Percentiles rank a stretch among this genome's conserved stretches.
phyloP scores from a whole-genome alignment of 768 basidiomycete species.

The Russula dissimulans region DNA sequence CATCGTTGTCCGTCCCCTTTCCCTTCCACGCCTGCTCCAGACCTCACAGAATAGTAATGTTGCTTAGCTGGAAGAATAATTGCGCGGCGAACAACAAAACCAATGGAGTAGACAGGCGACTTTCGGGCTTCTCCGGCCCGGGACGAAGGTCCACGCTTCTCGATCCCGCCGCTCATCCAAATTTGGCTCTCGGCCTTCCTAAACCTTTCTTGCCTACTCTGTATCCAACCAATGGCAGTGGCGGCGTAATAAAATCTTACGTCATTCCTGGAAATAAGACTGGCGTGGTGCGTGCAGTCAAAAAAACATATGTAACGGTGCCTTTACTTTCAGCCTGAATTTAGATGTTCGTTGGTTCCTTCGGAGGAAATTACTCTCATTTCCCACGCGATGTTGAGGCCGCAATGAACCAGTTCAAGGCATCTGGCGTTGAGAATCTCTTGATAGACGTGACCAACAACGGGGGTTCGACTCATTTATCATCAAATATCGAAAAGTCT shows the following conservation, averaged over 20 bases:
- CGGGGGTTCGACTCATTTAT: constrained; percentile 34
- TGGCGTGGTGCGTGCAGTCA: constrained; percentile 39
- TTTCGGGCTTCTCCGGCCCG: neutral
- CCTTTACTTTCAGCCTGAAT: neutral
- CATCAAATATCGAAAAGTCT: neutral
- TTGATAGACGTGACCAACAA: constrained; percentile 56
- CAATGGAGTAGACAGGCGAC: constrained; percentile 42
- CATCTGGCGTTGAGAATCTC: constrained; percentile 39
- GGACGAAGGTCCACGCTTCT: constrained; percentile 22
- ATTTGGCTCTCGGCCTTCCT: constrained; percentile 38
- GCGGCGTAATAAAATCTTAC: constrained; percentile 46
- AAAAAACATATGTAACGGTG: no score
- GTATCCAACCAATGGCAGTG: constrained; percentile 37
- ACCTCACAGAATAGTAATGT: neutral
- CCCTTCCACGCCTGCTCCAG: neutral
- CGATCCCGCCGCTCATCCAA: neutral
- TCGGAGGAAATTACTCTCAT: constrained; percentile 38
- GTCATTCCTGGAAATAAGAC: constrained; percentile 47
- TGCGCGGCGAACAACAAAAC: constrained; percentile 43
- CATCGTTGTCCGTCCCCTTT: constrained; percentile 37
- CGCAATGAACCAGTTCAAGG: constrained; percentile 38
- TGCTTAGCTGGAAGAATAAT: constrained; percentile 45
- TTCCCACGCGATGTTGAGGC: constrained; percentile 45
- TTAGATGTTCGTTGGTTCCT: constrained; percentile 56
- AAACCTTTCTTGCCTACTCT: constrained; percentile 38